phyloP scores from a whole-genome alignment of 192 early-diverging fungal genomes.

The Gonapodya prolifera region DNA sequence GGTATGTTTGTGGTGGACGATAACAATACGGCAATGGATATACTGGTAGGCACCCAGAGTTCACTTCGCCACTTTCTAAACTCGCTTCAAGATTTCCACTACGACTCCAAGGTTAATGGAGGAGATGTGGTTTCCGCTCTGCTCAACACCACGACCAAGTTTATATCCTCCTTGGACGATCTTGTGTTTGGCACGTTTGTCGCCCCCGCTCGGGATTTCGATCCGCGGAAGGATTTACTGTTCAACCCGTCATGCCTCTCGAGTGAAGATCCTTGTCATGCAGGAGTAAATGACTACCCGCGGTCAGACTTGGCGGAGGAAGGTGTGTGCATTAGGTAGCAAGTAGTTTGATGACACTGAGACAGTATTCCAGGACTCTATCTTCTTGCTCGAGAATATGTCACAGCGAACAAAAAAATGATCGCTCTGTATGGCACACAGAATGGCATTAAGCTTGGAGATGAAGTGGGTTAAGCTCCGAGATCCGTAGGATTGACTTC shows the following conservation, averaged over 20 bases:
- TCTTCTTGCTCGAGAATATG: background rate
- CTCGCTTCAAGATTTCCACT: background rate
- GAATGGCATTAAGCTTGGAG: background rate
- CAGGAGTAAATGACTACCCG: background rate
- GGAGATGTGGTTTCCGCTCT: background rate
- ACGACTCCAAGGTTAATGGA: background rate
- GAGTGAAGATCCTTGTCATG: background rate
- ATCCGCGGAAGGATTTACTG: background rate
- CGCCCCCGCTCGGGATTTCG: background rate
- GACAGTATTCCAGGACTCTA: too few species aligned
- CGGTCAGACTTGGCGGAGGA: background rate
- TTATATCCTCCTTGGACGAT: background rate
- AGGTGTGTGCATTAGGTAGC: too few species aligned
- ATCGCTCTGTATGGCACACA: background rate
- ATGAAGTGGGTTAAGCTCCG: background rate
- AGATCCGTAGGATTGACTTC: too few species aligned
- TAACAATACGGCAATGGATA: background rate
- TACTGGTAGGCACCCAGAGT: background rate
- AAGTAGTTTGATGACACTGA: too few species aligned
- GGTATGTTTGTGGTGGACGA: background rate
- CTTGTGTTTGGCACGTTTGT: background rate
- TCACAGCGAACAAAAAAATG: background rate
- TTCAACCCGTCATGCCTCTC: background rate
- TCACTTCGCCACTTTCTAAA: too few species aligned
- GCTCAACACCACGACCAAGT: background rate